Base-by-base conservation (phyloP, 106 monocot species). In the Agapanthus africanus region DNA sequence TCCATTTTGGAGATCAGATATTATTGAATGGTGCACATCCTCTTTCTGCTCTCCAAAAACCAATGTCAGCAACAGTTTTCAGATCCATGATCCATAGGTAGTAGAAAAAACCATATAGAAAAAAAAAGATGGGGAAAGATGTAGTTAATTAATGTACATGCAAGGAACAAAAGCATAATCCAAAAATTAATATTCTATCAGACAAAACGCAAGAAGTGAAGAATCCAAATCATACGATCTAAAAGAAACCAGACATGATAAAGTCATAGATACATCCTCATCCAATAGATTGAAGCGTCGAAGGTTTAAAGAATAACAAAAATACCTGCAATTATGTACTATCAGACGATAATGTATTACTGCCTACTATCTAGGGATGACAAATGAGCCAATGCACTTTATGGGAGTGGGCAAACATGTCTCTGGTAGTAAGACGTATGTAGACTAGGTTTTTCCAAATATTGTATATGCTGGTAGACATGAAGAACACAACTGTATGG, bases 1-100 rank as follows among this genome's bases (percentile, higher is more conserved):
- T 42, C 97, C 97, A 86, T 99, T 90, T 83, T 99, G 92, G 73
- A 99, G 92, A 75, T 92, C 92, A 70, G 97, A 90, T 87, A 99
- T 99, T 71, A 99, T 93, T 66, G 97, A 99, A 87, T 99, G 92
- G 59, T 99, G 97, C 59, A 99, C 97, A 90, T 99, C 97, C 74
- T 99, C 97, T 83, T 99, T 99, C 97, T 99, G 84, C 49, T 54
- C 51, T 69, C 59, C 63, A 70, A 65, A 21, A 33, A 67, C 26
- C 52, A 76, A 37, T 19, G 15, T 66, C 66, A 76, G 46, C 36
- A 69, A 69, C 16, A 34, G 31, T 4, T 9, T 1, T 35, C 34
- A 38, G 22, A 60, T 8, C 37, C 52, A 69, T 35, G 26, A 60
- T 67, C 28, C 15, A 47, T 11, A 6, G 56, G 30, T n/a, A n/a